Percentiles rank a stretch among this genome's conserved stretches.
These are phyloP conservation scores for Mycena olivaceomarginata DNA, from an alignment of 768 basidiomycete genomes.

Conservation along the genomic window DNA sequence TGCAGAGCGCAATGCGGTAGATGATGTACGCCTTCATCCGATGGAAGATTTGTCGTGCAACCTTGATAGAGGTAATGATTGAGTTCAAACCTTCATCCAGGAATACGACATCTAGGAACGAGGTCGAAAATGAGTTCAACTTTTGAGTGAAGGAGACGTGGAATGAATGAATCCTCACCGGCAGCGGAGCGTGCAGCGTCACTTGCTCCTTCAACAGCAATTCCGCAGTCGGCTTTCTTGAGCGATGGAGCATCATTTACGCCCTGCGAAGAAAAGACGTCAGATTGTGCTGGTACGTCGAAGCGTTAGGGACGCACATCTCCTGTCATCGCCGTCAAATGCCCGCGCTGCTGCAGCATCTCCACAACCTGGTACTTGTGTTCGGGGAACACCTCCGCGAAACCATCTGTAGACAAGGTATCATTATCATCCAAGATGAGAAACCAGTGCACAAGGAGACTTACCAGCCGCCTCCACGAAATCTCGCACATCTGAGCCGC, in stretches of 20 bases:
- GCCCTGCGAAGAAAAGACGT: constrained; percentile 14
- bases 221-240: constrained; percentile 54
- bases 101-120: constrained; percentile 63
- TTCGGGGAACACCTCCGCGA: constrained; percentile 71
- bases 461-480: constrained; percentile 65
- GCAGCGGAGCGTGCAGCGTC: constrained; percentile 63
- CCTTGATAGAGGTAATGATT: constrained; percentile 68
- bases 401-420: constrained; percentile 63
- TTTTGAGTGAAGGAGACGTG: background rate
- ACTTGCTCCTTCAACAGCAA: constrained; percentile 64
- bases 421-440: too few relatives aligned
- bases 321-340: constrained; percentile 67
- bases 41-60: constrained; percentile 70
- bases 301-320: constrained; percentile 48
- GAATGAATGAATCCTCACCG: constrained; percentile 36
- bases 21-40: constrained; percentile 69
- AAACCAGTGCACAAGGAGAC: too few relatives aligned
- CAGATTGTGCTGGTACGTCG: background rate
- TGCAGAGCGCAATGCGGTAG: constrained; percentile 69
- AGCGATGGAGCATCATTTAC: constrained; percentile 57
- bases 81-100: constrained; percentile 66
- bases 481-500: constrained; percentile 59
- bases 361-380: constrained; percentile 60
- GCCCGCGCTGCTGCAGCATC: constrained; percentile 62
- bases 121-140: background rate